Evolutionary conservation across 1,139 yeast genomes (phyloP), one percentile per base, ranked within the genome.

Genomic region (Zygosaccharomyces sapae): DNA sequence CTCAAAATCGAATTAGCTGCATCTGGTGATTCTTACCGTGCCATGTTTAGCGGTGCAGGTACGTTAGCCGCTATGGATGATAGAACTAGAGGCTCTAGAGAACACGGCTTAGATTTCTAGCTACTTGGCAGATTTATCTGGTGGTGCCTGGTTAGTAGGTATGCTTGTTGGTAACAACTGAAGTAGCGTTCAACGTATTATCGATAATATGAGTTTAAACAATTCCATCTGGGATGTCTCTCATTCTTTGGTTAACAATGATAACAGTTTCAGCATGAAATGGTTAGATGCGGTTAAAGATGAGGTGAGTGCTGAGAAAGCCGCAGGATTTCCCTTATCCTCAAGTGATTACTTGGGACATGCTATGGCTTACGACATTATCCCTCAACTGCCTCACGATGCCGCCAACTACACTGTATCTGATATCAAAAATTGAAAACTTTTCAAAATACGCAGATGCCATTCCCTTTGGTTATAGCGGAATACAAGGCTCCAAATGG

Each of bases 11-110:
- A 84, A 2, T 61, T 88, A 16, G 89, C 95, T 2, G 84, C 86
- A 61, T 81, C 92, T 4, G 97, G 97, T 36, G 97, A 97, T 59
- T 95, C 96, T 3, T 88, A 86, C 68, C 76, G 97, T 50, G 95
- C 96, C 44, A 86, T 88, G 96, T 69, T 88, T 36, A 69, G 74
- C 47, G 96, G 96, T n/a, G 96, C 95, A 1, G 96, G 97, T 35
- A 81, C 83, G 65, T 67, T 88, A 35, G 72, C 90, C 12, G 96
- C 92, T 0, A 67, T 87, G 50, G 97, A 89, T 63, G 76, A 79
- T 57, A 74, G 96, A 59, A 83, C 94, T 5, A 68, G 65, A 1
- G 80, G 79, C 41, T 73, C 81, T 10, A 71, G 71, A 24, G 76
- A 77, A 3, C 66, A 72, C 43, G 95, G 95, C 27, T 66, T 88